A percentile compares a stretch with the other conserved stretches of the same genome.
Evolutionary conservation across 441 rosid genomes (phyloP).

Genomic region (Flueggea neowawraea): DNA sequence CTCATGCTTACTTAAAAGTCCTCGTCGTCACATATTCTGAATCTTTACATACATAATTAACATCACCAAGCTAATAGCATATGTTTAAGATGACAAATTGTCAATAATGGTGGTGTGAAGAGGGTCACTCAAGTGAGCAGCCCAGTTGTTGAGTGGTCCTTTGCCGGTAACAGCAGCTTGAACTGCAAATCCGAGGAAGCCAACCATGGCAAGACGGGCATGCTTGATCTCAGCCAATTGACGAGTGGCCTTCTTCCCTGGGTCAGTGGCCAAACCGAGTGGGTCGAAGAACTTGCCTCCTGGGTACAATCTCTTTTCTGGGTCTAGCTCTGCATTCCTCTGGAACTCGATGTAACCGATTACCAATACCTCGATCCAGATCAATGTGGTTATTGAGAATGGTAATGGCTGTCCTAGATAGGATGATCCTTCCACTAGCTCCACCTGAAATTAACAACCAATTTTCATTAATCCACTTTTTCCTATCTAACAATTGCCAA

Average conservation of each 20-base stretch:
- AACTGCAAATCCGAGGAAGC: slow-evolving; percentile 79
- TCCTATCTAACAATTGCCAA: too few species aligned
- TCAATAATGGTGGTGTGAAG: slow-evolving; percentile 95
- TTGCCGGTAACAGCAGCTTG: slow-evolving; percentile 87
- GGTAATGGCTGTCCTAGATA: slow-evolving; percentile 93
- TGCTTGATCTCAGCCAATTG: slow-evolving; percentile 97
- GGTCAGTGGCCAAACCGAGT: slow-evolving; percentile 74
- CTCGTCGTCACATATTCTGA: too few species aligned
- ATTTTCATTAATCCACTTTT: neutral
- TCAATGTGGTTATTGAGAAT: slow-evolving; percentile 76
- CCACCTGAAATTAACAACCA: slow-evolving; percentile 49
- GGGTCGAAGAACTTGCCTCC: slow-evolving; percentile 90
- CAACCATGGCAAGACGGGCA: slow-evolving; percentile 97
- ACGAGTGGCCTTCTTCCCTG: slow-evolving; percentile 77
- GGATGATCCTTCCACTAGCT: slow-evolving; percentile 82
- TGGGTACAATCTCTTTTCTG: slow-evolving; percentile 84
- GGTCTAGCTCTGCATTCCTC: slow-evolving; percentile 88
- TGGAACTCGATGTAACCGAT: slow-evolving; percentile 96
- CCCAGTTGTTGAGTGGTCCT: too few species aligned
- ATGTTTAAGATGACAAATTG: slow-evolving; percentile 50
- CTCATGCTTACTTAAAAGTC: too few species aligned
- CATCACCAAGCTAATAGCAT: too few species aligned
- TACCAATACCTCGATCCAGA: slow-evolving; percentile 83
- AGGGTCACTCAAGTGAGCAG: slow-evolving; percentile 89
- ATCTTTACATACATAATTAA: too few species aligned